phyloP scores from a whole-genome alignment of 2,329 filamentous ascomycete species.

The Calonectria pteridis region DNA sequence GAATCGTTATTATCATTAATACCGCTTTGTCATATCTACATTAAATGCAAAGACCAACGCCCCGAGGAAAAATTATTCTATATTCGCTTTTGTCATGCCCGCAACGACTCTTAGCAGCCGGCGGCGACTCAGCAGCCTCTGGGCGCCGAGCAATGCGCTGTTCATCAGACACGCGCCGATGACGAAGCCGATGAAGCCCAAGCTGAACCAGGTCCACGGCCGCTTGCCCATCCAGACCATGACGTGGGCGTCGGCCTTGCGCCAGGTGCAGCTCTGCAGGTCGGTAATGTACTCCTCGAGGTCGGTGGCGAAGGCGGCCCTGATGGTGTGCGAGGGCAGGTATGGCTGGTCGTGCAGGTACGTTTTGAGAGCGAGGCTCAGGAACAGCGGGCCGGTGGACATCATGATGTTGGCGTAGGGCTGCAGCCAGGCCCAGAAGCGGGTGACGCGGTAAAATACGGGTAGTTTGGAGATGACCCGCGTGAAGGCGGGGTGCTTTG shows the following conservation, averaged over 20 bases:
- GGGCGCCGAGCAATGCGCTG: background rate
- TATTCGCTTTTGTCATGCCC: background rate
- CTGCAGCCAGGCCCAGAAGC: constrained; percentile 72
- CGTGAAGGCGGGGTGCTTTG: constrained; percentile 80
- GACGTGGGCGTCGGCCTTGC: constrained; percentile 57
- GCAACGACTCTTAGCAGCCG: background rate
- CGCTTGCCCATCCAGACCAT: constrained; percentile 60
- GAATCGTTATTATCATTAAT: background rate
- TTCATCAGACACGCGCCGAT: background rate
- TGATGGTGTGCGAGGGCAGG: constrained; percentile 38
- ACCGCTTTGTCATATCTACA: background rate
- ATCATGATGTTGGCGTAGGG: constrained; percentile 85
- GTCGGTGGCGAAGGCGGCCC: constrained; percentile 38
- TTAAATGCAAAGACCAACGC: background rate
- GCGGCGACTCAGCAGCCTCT: background rate
- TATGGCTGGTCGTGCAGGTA: constrained; percentile 67
- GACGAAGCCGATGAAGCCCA: constrained; percentile 40
- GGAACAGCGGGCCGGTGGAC: constrained; percentile 79
- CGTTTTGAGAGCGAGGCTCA: constrained; percentile 80
- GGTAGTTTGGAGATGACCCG: constrained; percentile 74
- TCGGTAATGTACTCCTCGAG: constrained; percentile 49
- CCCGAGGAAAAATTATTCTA: background rate
- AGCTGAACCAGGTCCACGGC: constrained; percentile 46
- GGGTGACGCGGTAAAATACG: constrained; percentile 65
- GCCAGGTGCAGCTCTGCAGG: constrained; percentile 56